A percentile compares a stretch with the other conserved stretches of the same genome.
Conservation (phyloP, 129 eudicot genomes). For the Cynara cardunculus region DNA sequence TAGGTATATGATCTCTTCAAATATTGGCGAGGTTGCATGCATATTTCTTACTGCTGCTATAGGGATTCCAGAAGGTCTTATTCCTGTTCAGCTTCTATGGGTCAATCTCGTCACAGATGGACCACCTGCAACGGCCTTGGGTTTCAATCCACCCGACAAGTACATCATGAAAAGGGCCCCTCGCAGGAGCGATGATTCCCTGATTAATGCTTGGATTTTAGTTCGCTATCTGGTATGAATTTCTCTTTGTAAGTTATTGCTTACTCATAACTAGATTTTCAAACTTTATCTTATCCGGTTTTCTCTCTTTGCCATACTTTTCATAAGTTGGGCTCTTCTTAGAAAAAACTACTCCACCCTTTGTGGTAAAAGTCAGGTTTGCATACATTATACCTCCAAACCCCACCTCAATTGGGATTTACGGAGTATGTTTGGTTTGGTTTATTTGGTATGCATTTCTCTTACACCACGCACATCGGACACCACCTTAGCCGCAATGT, state of each 20-base stretch:
- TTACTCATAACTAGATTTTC: not conserved
- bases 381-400: no score
- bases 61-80: constrained; percentile 84
- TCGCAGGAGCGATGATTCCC: constrained; percentile 75
- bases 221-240: constrained; percentile 71
- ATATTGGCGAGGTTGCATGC: constrained; percentile 84
- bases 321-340: not conserved
- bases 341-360: not conserved
- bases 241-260: not conserved
- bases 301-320: not conserved
- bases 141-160: constrained; percentile 86
- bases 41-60: constrained; percentile 80
- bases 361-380: no score
- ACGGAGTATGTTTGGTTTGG: no score
- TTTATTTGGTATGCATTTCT: no score
- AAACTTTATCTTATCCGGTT: not conserved
- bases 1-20: constrained; percentile 90
- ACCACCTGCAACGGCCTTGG: constrained; percentile 91
- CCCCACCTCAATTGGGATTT: no score
- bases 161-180: constrained; percentile 80
- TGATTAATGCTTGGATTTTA: constrained; percentile 82
- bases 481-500: not conserved
- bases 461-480: not conserved
- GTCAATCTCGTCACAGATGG: constrained; percentile 88
- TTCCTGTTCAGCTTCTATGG: constrained; percentile 93